Evolutionary conservation across 192 early-diverging fungal species (phyloP), one percentile per base, ranked within the genome.

Genomic region (Rhizophagus sp.): DNA sequence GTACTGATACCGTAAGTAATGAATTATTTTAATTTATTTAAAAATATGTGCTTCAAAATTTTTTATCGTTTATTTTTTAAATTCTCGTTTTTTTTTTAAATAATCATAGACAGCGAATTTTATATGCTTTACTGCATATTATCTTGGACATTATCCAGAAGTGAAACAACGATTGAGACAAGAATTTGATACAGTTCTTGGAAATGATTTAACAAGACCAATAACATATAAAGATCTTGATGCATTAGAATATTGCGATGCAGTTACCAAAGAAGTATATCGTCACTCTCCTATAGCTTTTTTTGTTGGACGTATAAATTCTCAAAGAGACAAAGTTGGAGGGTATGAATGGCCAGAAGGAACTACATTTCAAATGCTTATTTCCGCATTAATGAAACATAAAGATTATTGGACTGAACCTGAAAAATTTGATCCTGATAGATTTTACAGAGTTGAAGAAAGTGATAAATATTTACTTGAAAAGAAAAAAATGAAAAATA

Each of bases 391-490:
- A 8, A 17, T 34, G 13, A 22, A 2, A 2, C 27, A 64, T 39
- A 9, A n/a, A 30, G 9, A 36, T n/a, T 12, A 34, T 44, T 76
- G 62, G 34, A 2, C 25, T 12, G n/a, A 76, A 27, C 75, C 75
- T 15, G 61, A 76, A 64, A 34, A 63, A 63, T 76, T 76, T 25
- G 30, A 64, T 44, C 75, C 75, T 10, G 75, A 76, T 64, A 36
- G 75, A 63, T 76, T 62, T 62, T 64, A 64, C 4, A n/a, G 13
- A 24, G 24, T 25, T 24, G 41, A 49, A 15, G 71, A 57, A 47
- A 47, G 44, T 47, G 44, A 47, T 47, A 47, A 47, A 47, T 47
- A 47, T 47, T 47, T 47, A 47, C 44, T 12, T 49, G 33, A 33
- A 39, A 41, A 33, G 13, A 22, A 2, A 41, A 19, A 76, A 24